These are phyloP conservation scores for Syncephalis plumigaleata DNA, from an alignment of 371 early-diverging fungal genomes.

Conservation along the genomic window DNA sequence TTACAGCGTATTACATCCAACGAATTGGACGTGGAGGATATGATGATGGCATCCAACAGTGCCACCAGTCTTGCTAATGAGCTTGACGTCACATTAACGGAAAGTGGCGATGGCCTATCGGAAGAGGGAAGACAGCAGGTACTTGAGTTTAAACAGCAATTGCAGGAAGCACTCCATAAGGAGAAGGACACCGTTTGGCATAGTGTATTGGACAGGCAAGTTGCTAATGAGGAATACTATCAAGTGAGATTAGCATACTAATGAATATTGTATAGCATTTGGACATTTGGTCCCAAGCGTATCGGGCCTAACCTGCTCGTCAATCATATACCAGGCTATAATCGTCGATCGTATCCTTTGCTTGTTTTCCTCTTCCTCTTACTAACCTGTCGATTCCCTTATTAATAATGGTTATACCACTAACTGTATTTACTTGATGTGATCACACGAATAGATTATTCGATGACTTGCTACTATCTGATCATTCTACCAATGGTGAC, in stretches of 20 bases:
- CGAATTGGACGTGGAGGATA: too few species aligned
- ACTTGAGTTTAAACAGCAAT: slow-evolving; percentile 4
- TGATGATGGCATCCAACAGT: too few species aligned
- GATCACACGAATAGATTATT: too few species aligned
- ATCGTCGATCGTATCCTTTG: slow-evolving; percentile 16
- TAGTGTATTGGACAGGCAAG: background rate
- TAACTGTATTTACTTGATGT: too few species aligned
- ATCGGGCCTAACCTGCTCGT: slow-evolving; percentile 84
- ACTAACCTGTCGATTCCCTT: background rate
- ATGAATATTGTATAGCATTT: slow-evolving; percentile 18
- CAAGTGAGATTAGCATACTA: too few species aligned
- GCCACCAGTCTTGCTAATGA: too few species aligned
- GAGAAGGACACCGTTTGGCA: slow-evolving; percentile 9
- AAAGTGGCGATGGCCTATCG: too few species aligned
- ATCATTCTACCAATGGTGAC: slow-evolving; percentile 4
- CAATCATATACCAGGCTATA: slow-evolving; percentile 39
- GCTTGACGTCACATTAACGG: too few species aligned
- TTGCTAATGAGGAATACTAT: too few species aligned
- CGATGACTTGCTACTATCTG: background rate
- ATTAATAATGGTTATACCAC: background rate
- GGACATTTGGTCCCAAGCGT: slow-evolving; percentile 68
- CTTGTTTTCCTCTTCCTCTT: background rate
- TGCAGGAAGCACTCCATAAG: slow-evolving; percentile 7
- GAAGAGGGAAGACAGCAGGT: background rate
- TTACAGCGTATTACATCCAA: too few species aligned